Evolutionary conservation across 345 rosid species (phyloP), one percentile per base, ranked within the genome.

Genomic region (Gossypium bickii): DNA sequence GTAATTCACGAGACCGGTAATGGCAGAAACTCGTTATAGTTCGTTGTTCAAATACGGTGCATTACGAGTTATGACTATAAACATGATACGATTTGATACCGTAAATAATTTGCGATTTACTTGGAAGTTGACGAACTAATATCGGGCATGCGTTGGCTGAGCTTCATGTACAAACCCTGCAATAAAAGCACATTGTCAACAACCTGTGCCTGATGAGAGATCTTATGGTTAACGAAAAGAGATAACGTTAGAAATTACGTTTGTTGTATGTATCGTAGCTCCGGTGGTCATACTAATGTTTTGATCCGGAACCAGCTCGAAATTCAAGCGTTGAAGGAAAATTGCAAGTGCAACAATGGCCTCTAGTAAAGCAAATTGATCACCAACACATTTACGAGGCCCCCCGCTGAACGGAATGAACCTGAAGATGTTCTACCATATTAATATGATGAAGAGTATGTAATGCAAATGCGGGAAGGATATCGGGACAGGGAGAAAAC

Each of bases 401-500:
- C 97, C 98, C 80, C 98, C 98, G 27, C 97, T 89, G 77, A 94
- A 92, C 2, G 98, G 98, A 80, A 94, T 92, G 76, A 85, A 92
- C 81, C 98, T 94, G 83, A 38, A 63, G n/a, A 43, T 7, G 58
- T 59, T 67, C 34, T 29, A 20, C 20, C 5, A 41, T 29, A 70
- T 76, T 58, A 78, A 77, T 63, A 64, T 43, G 3, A 16, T 52
- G 22, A 24, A 15, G 34, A 43, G 34, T 17, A 25, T 12, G 41
- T n/a, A 34, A 52, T 65, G 45, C 15, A 34, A 60, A 59, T 9
- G 44, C 1, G 70, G 12, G 15, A 17, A 52, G 61, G 12, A 27
- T 25, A 59, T 24, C 29, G 16, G 7, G 29, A 57, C 1, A 5
- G 49, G 20, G 34, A 58, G 20, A 4, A 18, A 60, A 48, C 13